A percentile compares a stretch with the other conserved stretches of the same genome.
phyloP scores from a whole-genome alignment of 495 filamentous ascomycete genomes.

The Penicillium angulare region DNA sequence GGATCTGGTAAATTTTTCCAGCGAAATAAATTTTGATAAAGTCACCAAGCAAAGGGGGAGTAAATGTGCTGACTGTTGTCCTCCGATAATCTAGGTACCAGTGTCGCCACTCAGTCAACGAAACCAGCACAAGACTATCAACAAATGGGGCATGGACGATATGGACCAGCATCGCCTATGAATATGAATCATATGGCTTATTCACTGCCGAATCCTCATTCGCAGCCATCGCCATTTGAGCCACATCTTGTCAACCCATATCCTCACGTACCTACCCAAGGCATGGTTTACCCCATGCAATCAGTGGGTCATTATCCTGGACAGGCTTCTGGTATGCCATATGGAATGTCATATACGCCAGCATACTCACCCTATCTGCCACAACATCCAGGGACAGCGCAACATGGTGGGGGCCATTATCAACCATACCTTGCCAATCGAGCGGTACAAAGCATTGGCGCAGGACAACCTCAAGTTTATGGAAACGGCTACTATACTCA shows the following conservation, averaged over 20 bases:
- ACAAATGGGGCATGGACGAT: slow-evolving; percentile 20
- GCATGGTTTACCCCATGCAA: slow-evolving; percentile 38
- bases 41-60: too few relatives aligned
- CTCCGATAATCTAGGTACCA: slow-evolving; percentile 12
- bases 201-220: slow-evolving; percentile 41
- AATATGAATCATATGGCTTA: slow-evolving; percentile 49
- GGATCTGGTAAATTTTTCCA: slow-evolving; percentile 27
- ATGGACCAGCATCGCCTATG: slow-evolving; percentile 34
- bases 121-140: slow-evolving; percentile 21
- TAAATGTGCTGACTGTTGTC: background rate
- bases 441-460: slow-evolving; percentile 16
- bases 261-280: slow-evolving; percentile 22
- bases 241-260: slow-evolving; percentile 34
- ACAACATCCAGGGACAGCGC: slow-evolving; percentile 20
- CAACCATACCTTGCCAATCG: slow-evolving; percentile 24
- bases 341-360: slow-evolving; percentile 28
- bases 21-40: background rate
- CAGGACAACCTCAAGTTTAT: slow-evolving; percentile 28
- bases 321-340: slow-evolving; percentile 26
- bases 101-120: slow-evolving; percentile 11
- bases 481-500: slow-evolving; percentile 28
- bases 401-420: slow-evolving; percentile 30
- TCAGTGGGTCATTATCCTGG: slow-evolving; percentile 35
- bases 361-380: slow-evolving; percentile 30
- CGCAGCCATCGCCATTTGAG: slow-evolving; percentile 27